phyloP scores from a whole-genome alignment of 2,329 filamentous ascomycete genomes.

The Fusarium nisikadoi region DNA sequence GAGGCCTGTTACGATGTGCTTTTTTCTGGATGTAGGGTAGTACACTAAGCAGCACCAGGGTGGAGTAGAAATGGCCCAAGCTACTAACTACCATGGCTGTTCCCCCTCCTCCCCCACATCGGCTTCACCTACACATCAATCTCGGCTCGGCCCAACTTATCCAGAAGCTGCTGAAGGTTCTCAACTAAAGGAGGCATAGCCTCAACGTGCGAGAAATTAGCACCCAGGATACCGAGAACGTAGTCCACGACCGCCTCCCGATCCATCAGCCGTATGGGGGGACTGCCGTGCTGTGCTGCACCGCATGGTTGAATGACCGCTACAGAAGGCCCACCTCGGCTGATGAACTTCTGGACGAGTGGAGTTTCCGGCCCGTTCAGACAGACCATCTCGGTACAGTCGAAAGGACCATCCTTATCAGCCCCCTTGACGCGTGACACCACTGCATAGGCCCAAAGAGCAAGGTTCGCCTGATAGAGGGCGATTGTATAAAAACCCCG shows the following conservation, averaged over 20 bases:
- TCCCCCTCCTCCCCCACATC: not conserved
- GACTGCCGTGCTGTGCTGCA: not conserved
- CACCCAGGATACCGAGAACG: not conserved
- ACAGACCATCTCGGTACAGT: not conserved
- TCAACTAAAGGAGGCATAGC: not conserved
- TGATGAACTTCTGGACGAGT: not conserved
- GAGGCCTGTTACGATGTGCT: too few relatives aligned
- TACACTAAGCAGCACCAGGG: not conserved
- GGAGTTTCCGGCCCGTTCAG: not conserved
- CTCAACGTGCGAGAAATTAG: not conserved
- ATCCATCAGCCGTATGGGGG: not conserved
- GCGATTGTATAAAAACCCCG: not conserved
- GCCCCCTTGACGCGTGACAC: not conserved
- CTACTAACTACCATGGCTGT: too few relatives aligned
- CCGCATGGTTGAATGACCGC: not conserved
- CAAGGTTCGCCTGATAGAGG: not conserved
- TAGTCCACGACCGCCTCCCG: not conserved
- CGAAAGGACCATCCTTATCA: not conserved
- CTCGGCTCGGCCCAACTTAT: not conserved
- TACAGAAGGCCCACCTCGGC: not conserved
- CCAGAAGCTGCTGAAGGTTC: not conserved
- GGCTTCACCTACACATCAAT: not conserved
- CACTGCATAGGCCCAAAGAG: not conserved
- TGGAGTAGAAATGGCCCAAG: not conserved
- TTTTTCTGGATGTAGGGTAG: not conserved